Conservation (phyloP, 257 asterid genomes). For the Rauvolfia tetraphylla region DNA sequence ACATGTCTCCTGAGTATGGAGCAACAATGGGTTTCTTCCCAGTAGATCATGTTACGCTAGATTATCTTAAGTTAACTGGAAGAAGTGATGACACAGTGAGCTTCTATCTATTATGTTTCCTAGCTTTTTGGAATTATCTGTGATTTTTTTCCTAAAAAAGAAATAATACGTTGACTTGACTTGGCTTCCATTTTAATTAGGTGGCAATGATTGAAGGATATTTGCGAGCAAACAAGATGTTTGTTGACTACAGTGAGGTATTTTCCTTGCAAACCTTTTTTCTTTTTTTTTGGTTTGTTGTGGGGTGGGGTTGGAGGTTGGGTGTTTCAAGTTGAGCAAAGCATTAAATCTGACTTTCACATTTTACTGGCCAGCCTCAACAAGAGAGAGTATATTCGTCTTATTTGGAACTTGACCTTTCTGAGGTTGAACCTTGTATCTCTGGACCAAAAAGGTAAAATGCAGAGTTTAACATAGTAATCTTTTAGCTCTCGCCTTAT, state of each 20-base stretch:
- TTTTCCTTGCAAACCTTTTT: slow-evolving; percentile 3
- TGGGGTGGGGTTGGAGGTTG: too few species aligned
- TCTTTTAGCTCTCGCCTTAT: background rate
- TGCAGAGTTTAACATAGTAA: too few species aligned
- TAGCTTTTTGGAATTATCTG: background rate
- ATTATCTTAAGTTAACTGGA: slow-evolving; percentile 79
- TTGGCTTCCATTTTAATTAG: slow-evolving; percentile 28
- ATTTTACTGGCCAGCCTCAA: slow-evolving; percentile 65
- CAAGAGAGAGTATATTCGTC: slow-evolving; percentile 78
- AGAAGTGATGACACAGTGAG: slow-evolving; percentile 77
- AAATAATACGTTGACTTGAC: background rate
- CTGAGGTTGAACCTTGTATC: slow-evolving; percentile 77
- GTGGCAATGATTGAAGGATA: slow-evolving; percentile 92
- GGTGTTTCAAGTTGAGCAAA: slow-evolving; percentile 2
- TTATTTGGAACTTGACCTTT: slow-evolving; percentile 56
- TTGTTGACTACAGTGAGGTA: slow-evolving; percentile 87
- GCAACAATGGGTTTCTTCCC: slow-evolving; percentile 99
- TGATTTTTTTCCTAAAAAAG: background rate
- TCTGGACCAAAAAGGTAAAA: slow-evolving; percentile 89
- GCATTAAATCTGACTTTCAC: slow-evolving; percentile 10
- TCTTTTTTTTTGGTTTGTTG: too few species aligned
- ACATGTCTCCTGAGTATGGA: slow-evolving; percentile 96
- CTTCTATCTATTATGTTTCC: slow-evolving; percentile 2
- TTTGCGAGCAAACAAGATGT: slow-evolving; percentile 90
- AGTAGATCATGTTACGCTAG: slow-evolving; percentile 81